Percentiles rank a stretch among this genome's conserved stretches.
phyloP scores from a whole-genome alignment of 345 rosid species.

The Physaria fendleri region DNA sequence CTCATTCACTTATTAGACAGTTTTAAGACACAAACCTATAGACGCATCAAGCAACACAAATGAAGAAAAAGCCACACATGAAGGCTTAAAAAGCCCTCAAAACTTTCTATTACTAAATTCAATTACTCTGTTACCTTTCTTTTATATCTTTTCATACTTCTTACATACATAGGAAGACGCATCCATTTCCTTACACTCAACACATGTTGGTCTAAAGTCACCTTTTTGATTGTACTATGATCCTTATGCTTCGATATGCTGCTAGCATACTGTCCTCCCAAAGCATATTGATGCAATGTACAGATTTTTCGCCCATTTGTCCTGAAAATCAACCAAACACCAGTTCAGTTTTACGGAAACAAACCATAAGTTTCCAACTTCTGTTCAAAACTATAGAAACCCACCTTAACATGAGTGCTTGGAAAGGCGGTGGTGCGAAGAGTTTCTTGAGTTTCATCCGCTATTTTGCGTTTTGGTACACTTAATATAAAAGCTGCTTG shows the following conservation, averaged over 20 bases:
- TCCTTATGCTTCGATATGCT: neutral
- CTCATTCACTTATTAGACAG: neutral
- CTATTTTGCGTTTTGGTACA: slow-evolving; percentile 55
- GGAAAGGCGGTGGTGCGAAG: slow-evolving; percentile 88
- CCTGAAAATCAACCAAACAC: slow-evolving; percentile 45
- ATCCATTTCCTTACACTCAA: slow-evolving; percentile 24
- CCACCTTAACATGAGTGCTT: slow-evolving; percentile 86
- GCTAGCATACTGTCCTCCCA: slow-evolving; percentile 71
- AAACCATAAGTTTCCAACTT: neutral
- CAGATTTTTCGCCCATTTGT: slow-evolving; percentile 85
- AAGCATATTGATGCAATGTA: slow-evolving; percentile 80
- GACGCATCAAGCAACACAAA: neutral
- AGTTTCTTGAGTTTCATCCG: slow-evolving; percentile 95
- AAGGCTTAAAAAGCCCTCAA: slow-evolving; percentile 17
- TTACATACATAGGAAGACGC: slow-evolving; percentile 23
- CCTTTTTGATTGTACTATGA: neutral
- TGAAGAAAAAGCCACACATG: slow-evolving; percentile 16
- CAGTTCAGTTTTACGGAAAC: neutral
- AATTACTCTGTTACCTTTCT: neutral
- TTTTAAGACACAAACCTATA: neutral
- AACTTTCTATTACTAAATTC: slow-evolving; percentile 10
- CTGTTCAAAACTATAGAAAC: neutral
- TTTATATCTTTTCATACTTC: slow-evolving; percentile 1
- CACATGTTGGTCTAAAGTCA: slow-evolving; percentile 4
- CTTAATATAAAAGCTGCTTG: slow-evolving; percentile 95